A percentile compares a stretch with the other conserved stretches of the same genome.
phyloP scores from a whole-genome alignment of 257 asterid species.

The Solanum piurae region DNA sequence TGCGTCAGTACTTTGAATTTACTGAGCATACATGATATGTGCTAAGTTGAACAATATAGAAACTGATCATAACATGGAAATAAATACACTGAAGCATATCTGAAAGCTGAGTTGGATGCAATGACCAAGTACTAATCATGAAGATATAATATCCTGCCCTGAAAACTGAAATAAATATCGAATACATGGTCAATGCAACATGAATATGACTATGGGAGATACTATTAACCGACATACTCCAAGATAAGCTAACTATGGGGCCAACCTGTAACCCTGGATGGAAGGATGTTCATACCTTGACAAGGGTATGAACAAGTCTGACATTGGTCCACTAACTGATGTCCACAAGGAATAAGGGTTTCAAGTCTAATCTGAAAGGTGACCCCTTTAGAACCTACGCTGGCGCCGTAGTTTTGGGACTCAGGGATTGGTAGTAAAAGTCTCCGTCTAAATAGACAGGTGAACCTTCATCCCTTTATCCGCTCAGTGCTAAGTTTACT shows the following conservation, averaged over 20 bases:
- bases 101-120: too few relatives aligned
- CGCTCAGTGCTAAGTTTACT: background rate
- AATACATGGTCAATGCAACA: background rate
- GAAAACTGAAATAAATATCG: too few relatives aligned
- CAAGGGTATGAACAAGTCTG: background rate
- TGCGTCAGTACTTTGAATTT: too few relatives aligned
- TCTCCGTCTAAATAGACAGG: too few relatives aligned
- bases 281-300: background rate
- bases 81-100: background rate
- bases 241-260: background rate
- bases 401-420: background rate
- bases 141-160: background rate
- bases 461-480: background rate
- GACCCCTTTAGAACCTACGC: background rate
- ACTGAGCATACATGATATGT: background rate
- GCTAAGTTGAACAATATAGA: background rate
- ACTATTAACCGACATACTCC: background rate
- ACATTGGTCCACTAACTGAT: background rate
- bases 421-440: background rate
- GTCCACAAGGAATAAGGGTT: background rate
- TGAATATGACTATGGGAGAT: background rate
- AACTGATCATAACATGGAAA: background rate
- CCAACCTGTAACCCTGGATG: background rate
- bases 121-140: background rate
- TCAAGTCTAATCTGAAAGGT: background rate